Conservation (phyloP, 495 filamentous ascomycete genomes). For the Penicillium cataractarum region DNA sequence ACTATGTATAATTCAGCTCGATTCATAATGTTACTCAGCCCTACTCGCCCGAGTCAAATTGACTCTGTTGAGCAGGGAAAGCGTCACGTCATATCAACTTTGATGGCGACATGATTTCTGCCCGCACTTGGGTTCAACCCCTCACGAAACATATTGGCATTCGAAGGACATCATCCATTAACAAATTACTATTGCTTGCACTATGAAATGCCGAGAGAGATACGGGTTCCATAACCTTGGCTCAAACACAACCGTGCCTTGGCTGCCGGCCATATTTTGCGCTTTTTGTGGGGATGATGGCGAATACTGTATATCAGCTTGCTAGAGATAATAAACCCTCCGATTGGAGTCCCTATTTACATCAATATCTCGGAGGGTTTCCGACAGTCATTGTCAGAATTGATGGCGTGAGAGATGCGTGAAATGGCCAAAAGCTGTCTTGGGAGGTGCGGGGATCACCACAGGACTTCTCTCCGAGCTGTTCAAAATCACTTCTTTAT, state of each 20-base stretch:
- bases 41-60: too few species aligned
- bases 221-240: too few species aligned
- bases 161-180: too few species aligned
- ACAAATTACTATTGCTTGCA: too few species aligned
- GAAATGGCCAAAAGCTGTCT: slow-evolving; percentile 13
- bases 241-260: too few species aligned
- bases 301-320: slow-evolving; percentile 23
- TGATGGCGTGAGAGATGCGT: slow-evolving; percentile 25
- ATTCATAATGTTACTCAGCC: too few species aligned
- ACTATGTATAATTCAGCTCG: too few species aligned
- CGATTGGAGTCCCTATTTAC: neutral
- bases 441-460: neutral
- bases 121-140: neutral
- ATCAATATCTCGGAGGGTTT: slow-evolving; percentile 7
- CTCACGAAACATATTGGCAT: neutral
- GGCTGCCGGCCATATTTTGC: slow-evolving; percentile 8
- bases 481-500: neutral
- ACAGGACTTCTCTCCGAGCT: slow-evolving; percentile 2
- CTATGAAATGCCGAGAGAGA: too few species aligned
- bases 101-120: slow-evolving; percentile 29
- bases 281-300: slow-evolving; percentile 30
- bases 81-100: slow-evolving; percentile 30
- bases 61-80: neutral
- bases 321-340: neutral
- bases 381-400: slow-evolving; percentile 3